Evolutionary conservation across 2,329 filamentous ascomycete species (phyloP).

Genomic region (Sclerotinia trifoliorum): DNA sequence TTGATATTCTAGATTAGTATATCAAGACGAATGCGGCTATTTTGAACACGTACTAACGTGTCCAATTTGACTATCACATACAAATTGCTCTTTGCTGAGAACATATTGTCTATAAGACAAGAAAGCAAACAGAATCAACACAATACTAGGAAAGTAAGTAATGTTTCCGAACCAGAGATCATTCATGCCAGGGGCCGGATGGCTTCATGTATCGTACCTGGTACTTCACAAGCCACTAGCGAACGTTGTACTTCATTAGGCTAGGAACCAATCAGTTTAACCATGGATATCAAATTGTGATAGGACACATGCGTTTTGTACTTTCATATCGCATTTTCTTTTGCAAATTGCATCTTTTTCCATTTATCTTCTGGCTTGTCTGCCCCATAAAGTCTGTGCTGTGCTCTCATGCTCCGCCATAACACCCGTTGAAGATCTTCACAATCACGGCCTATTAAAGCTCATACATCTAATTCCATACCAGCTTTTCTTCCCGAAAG

Average conservation of each 20-base stretch:
- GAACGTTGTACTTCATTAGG: background rate
- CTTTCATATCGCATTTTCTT: constrained; percentile 4
- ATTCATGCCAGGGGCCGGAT: background rate
- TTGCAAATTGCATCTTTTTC: background rate
- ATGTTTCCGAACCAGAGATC: background rate
- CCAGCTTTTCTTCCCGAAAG: background rate
- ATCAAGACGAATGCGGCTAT: background rate
- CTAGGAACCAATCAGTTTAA: background rate
- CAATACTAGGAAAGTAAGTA: background rate
- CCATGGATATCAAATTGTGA: background rate
- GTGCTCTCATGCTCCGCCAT: background rate
- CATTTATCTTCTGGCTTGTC: background rate
- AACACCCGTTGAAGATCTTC: background rate
- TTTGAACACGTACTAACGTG: background rate
- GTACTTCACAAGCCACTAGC: constrained; percentile 4
- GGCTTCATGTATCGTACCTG: background rate
- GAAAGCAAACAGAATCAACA: background rate
- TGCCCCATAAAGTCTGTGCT: background rate
- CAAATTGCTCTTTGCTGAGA: background rate
- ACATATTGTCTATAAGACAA: background rate
- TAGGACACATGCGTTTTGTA: constrained; percentile 1
- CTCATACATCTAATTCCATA: background rate
- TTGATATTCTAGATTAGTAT: background rate
- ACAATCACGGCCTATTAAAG: background rate
- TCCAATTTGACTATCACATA: background rate